A percentile compares a stretch with the other conserved stretches of the same genome.
These are phyloP conservation scores for Myriosclerotinia duriaeana DNA, from an alignment of 2,329 filamentous ascomycete genomes.

Conservation along the genomic window DNA sequence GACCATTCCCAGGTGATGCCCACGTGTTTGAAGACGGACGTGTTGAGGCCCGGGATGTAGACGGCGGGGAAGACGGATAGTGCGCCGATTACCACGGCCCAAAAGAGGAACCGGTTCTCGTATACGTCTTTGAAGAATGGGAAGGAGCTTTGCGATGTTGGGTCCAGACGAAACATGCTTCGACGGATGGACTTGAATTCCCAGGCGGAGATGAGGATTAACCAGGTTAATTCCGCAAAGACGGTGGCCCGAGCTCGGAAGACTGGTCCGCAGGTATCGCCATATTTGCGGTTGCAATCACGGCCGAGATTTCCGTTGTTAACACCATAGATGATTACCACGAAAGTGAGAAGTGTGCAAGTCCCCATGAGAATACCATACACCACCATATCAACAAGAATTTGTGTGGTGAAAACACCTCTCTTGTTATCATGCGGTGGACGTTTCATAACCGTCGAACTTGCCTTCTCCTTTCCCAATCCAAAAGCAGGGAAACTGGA, in stretches of 20 bases:
- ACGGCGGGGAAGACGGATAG: constrained; percentile 58
- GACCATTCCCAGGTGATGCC: constrained; percentile 70
- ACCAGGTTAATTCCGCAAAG: constrained; percentile 74
- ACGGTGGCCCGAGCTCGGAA: constrained; percentile 72
- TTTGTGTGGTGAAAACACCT: constrained; percentile 77
- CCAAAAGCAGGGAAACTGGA: constrained; percentile 78
- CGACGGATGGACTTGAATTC: constrained; percentile 72
- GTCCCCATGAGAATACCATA: constrained; percentile 77
- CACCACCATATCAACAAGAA: constrained; percentile 75
- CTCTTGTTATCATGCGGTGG: constrained; percentile 68
- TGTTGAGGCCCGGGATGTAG: constrained; percentile 69
- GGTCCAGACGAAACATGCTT: constrained; percentile 73
- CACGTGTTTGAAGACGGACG: constrained; percentile 63
- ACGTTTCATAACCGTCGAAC: constrained; percentile 74
- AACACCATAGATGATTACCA: constrained; percentile 63
- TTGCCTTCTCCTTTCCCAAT: constrained; percentile 74
- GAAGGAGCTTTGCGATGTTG: constrained; percentile 57
- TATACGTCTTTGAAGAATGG: constrained; percentile 67
- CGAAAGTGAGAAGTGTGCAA: constrained; percentile 63
- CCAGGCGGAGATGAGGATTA: constrained; percentile 74
- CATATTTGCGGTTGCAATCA: constrained; percentile 61
- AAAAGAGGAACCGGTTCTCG: constrained; percentile 72
- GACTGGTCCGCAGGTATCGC: constrained; percentile 56
- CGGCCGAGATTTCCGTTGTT: constrained; percentile 55
- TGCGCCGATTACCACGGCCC: constrained; percentile 58